Evolutionary conservation across 2,329 filamentous ascomycete genomes (phyloP).

Genomic region (Talaromyces sp.): DNA sequence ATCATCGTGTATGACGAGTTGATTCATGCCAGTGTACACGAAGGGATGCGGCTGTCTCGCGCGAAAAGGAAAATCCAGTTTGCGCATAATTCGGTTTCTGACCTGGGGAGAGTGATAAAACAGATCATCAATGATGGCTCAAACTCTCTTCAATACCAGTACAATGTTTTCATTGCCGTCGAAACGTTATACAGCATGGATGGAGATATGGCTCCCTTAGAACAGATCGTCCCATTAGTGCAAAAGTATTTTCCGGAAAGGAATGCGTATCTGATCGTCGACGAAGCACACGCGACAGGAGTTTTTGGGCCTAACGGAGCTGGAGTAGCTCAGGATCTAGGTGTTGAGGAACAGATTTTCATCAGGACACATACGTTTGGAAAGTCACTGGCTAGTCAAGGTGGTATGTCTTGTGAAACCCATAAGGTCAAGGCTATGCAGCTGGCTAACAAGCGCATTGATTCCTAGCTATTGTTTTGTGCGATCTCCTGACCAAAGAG

Average conservation of each 20-base stretch:
- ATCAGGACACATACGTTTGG: conserved; percentile 52
- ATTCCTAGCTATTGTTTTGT: conserved; percentile 57
- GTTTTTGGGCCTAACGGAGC: conserved; percentile 49
- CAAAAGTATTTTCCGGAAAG: conserved; percentile 53
- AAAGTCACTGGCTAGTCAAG: conserved; percentile 59
- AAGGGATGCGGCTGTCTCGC: conserved; percentile 67
- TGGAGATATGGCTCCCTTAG: conserved; percentile 66
- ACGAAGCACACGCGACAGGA: conserved; percentile 56
- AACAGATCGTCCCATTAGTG: conserved; percentile 57
- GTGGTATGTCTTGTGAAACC: conserved; percentile 52
- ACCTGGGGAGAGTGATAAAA: conserved; percentile 39
- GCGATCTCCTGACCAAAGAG: conserved; percentile 55
- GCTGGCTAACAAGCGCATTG: conserved; percentile 16
- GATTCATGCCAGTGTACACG: conserved; percentile 74
- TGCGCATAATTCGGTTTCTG: conserved; percentile 45
- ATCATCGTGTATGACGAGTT: conserved; percentile 69
- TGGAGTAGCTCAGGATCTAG: conserved; percentile 51
- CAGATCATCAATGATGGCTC: conserved; percentile 31
- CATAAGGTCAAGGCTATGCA: conserved; percentile 12
- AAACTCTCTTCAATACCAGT: conserved; percentile 30
- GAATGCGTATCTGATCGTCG: conserved; percentile 56
- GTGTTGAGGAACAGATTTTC: conserved; percentile 50
- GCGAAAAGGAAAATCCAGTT: conserved; percentile 48
- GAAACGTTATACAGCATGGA: conserved; percentile 82
- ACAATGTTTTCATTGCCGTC: conserved; percentile 64